Evolutionary conservation across 805 yeast genomes (phyloP), one percentile per base, ranked within the genome.

Genomic region (Candida namnaoensis): DNA sequence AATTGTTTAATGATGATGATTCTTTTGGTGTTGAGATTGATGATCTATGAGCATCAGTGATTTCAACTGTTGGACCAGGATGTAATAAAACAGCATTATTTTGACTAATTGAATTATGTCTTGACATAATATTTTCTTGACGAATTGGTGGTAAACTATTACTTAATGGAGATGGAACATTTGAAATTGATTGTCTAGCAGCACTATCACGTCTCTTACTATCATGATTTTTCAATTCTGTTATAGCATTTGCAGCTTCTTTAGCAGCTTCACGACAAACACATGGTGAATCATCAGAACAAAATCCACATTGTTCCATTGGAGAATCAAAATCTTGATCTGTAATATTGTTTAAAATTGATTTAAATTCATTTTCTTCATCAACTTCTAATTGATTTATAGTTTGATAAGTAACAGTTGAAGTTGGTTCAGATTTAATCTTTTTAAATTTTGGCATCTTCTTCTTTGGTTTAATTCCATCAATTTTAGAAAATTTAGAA

Each of bases 211-310:
- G 46, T 43, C 46, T 45, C 5, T 28, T n/a, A 14, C 6, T 12
- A 37, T 54, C 48, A 36, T 47, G 54, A 19, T 45, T 47, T 35
- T 53, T 58, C n/a, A 53, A 36, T 39, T 50, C 55, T 3, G 60
- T 51, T 24, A 54, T 55, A n/a, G 60, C 57, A 38, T 61, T 62
- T n/a, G 62, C 63, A 32, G 65, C 63, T 40, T 63, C 71, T 15
- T 62, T 62, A 1, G 73, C 76, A 14, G 78, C 84, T 50, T 88
- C 96, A 26, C 91, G 76, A 58, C 97, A 91, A 3, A 91, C 84
- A 62, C 98, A 91, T 2, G 95, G 90, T 0, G 95, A 80, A 50
- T 80, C 93, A 50, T 86, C 95, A 0, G 95, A 78, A 56, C 98
- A 91, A 61, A 91, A 90, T 0, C 98, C 98, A 62, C 98, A 91